Percentiles rank a stretch among this genome's conserved stretches.
These are phyloP conservation scores for Umbelopsis isabellina DNA, from an alignment of 192 early-diverging fungal species.

Conservation along the genomic window DNA sequence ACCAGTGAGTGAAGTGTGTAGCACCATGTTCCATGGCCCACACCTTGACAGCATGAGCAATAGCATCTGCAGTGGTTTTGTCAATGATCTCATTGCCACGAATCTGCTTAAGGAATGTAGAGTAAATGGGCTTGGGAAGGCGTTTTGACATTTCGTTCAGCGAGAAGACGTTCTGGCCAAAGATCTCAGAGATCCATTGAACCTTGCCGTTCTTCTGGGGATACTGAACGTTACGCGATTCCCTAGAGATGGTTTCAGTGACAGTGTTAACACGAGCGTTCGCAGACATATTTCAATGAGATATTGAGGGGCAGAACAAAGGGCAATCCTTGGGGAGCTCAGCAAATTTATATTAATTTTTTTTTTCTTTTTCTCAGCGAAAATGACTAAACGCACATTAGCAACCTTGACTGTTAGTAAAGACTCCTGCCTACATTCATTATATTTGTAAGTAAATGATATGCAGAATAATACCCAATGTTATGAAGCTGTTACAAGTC, in stretches of 20 bases:
- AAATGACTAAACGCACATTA: too few relatives aligned
- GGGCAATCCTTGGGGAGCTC: background rate
- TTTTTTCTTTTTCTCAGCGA: too few relatives aligned
- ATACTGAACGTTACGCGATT: slow-evolving; percentile 77
- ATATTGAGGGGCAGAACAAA: slow-evolving; percentile 16
- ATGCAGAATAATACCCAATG: too few relatives aligned
- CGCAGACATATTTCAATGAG: slow-evolving; percentile 37
- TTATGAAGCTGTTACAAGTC: too few relatives aligned
- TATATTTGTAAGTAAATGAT: too few relatives aligned
- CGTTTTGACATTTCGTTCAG: slow-evolving; percentile 85
- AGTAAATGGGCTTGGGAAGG: slow-evolving; percentile 95
- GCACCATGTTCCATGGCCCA: slow-evolving; percentile 98
- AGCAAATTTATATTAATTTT: too few relatives aligned
- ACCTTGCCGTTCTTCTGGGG: slow-evolving; percentile 74
- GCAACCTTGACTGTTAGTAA: too few relatives aligned
- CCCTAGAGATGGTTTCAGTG: slow-evolving; percentile 58
- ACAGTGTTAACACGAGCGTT: slow-evolving; percentile 51
- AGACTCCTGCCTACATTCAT: too few relatives aligned
- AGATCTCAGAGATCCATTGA: slow-evolving; percentile 88
- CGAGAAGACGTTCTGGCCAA: slow-evolving; percentile 93
- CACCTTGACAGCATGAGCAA: slow-evolving; percentile 96
- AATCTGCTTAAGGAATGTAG: slow-evolving; percentile 91
- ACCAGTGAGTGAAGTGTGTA: slow-evolving; percentile 99
- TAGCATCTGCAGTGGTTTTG: slow-evolving; percentile 94
- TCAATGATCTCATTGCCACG: slow-evolving; percentile 89